These are phyloP conservation scores for Steccherinum ochraceum DNA, from an alignment of 768 basidiomycete genomes.

Conservation along the genomic window DNA sequence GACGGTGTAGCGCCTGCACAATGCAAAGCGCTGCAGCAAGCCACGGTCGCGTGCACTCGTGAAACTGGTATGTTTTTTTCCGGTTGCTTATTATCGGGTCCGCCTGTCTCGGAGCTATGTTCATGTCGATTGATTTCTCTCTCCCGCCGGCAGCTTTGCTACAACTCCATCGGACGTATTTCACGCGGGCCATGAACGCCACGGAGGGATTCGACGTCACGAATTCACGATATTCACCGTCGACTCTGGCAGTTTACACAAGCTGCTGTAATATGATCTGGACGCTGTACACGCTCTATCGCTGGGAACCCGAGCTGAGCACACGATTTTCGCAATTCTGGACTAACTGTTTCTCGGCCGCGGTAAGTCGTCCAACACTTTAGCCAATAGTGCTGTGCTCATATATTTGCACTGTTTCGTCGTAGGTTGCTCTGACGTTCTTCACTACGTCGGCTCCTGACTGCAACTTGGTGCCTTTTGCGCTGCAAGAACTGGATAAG, in stretches of 20 bases:
- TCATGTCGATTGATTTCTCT: constrained; percentile 4
- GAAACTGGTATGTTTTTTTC: constrained; percentile 61
- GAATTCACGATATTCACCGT: constrained; percentile 55
- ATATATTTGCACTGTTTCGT: too few relatives aligned
- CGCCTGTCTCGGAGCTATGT: background rate
- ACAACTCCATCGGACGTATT: constrained; percentile 62
- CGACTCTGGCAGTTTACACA: constrained; percentile 63
- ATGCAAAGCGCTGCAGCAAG: constrained; percentile 60
- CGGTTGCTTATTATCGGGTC: constrained; percentile 4
- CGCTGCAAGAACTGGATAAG: constrained; percentile 54
- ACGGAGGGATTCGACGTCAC: constrained; percentile 48
- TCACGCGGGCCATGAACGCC: constrained; percentile 56
- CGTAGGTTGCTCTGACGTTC: background rate
- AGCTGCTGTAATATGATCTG: constrained; percentile 52
- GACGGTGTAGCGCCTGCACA: constrained; percentile 35
- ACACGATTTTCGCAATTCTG: constrained; percentile 66
- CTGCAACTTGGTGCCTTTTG: constrained; percentile 40
- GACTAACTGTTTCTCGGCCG: constrained; percentile 70
- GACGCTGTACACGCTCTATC: constrained; percentile 48
- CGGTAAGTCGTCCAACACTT: too few relatives aligned
- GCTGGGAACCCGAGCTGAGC: constrained; percentile 53
- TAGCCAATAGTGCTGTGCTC: too few relatives aligned
- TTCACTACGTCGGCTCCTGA: background rate
- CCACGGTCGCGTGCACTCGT: constrained; percentile 50
- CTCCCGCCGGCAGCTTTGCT: too few relatives aligned